These are phyloP conservation scores for Simmondsia chinensis DNA, from an alignment of 148 eudicot genomes.

Conservation along the genomic window DNA sequence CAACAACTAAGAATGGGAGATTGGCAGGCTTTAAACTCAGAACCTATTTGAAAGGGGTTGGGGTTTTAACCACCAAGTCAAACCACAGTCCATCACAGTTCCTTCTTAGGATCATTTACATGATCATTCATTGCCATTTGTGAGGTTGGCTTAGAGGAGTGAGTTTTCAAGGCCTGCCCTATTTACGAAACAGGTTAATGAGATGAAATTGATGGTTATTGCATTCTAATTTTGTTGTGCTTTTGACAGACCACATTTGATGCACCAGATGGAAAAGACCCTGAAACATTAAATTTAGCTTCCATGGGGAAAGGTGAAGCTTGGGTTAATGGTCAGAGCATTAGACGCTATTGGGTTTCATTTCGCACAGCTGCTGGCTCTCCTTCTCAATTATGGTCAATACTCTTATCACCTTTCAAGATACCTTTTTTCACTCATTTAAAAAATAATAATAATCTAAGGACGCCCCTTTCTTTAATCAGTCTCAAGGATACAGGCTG, in stretches of 20 bases:
- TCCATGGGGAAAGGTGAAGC: slow-evolving; percentile 66
- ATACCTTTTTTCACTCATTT: background rate
- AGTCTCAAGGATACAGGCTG: no score
- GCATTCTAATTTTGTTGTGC: background rate
- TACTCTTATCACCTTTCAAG: background rate
- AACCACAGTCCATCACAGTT: no score
- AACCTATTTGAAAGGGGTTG: no score
- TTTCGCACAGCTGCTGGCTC: slow-evolving; percentile 24
- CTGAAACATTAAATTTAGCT: slow-evolving; percentile 36
- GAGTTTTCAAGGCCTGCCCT: no score
- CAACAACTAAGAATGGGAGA: no score
- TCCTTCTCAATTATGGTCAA: slow-evolving; percentile 45
- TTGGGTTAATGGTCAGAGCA: slow-evolving; percentile 56
- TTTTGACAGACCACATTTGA: slow-evolving; percentile 35
- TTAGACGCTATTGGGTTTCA: slow-evolving; percentile 62
- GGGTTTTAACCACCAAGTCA: no score
- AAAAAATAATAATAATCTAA: background rate
- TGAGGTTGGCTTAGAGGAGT: no score
- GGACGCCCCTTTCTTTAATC: background rate
- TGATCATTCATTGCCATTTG: no score
- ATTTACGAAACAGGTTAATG: no score
- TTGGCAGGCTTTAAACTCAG: no score
- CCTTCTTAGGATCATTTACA: no score
- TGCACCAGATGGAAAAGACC: slow-evolving; percentile 34
- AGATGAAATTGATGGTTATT: no score